phyloP scores from a whole-genome alignment of 257 asterid species.

The Solanum corneliomulleri region DNA sequence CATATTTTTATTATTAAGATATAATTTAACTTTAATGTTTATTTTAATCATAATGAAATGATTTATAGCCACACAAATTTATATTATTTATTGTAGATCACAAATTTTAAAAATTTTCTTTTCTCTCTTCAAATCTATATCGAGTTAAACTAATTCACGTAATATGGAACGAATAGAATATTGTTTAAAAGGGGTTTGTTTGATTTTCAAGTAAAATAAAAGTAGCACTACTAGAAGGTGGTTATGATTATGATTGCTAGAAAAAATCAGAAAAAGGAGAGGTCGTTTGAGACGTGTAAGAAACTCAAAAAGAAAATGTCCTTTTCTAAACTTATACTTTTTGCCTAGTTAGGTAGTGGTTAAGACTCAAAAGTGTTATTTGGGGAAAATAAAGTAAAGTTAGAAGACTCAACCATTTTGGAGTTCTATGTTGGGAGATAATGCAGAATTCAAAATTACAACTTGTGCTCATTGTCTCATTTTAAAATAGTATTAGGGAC shows the following conservation, averaged over 20 bases:
- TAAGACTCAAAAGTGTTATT: not conserved
- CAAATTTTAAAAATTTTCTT: no score
- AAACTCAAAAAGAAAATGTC: not conserved
- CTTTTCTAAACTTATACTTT: not conserved
- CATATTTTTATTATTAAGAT: no score
- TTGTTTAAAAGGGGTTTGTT: not conserved
- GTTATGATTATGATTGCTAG: not conserved
- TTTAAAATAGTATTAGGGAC: not conserved
- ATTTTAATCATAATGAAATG: no score
- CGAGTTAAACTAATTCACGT: no score
- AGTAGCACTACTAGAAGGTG: not conserved
- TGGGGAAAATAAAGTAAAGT: not conserved
- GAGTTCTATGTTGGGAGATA: not conserved
- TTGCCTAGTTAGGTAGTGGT: not conserved
- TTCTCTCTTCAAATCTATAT: no score
- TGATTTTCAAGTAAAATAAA: slow-evolving; percentile 4
- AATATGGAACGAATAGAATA: no score
- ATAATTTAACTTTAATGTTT: no score
- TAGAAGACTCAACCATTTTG: not conserved
- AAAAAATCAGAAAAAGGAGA: not conserved
- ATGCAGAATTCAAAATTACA: not conserved
- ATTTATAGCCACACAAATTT: no score
- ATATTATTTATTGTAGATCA: no score
- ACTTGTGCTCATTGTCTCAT: not conserved
- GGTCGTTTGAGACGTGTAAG: not conserved